Conservation (phyloP, 768 basidiomycete species). For the Lactarius psammicola region DNA sequence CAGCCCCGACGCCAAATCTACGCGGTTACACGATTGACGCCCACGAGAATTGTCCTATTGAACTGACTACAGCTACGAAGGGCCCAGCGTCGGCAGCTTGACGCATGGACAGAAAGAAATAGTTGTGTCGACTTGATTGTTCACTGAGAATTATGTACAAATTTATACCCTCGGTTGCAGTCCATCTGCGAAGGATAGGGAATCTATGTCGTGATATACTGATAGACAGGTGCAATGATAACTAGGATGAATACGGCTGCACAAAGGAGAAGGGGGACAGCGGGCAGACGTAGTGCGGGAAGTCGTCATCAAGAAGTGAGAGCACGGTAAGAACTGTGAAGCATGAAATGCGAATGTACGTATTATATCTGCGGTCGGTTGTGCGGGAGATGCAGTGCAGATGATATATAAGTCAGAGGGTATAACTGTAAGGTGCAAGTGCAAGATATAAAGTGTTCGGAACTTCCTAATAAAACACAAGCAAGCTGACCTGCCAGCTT, state of each 20-base stretch:
- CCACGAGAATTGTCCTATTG: background rate
- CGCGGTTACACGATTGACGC: background rate
- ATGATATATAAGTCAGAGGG: constrained; percentile 22
- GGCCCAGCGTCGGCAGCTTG: background rate
- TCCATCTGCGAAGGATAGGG: constrained; percentile 7
- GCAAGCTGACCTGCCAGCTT: constrained; percentile 22
- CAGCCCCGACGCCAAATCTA: background rate
- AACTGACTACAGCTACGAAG: background rate
- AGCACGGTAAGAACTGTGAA: constrained; percentile 19
- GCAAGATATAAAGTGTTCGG: constrained; percentile 24
- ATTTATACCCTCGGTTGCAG: background rate
- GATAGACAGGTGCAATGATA: constrained; percentile 23
- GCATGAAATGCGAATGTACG: constrained; percentile 20
- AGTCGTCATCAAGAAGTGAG: constrained; percentile 17
- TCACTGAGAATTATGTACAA: background rate
- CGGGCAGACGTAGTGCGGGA: background rate
- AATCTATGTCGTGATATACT: constrained; percentile 27
- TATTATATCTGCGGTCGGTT: constrained; percentile 21
- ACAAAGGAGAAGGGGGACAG: constrained; percentile 8
- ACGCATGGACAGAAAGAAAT: background rate
- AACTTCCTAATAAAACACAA: constrained; percentile 14
- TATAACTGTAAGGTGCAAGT: constrained; percentile 24
- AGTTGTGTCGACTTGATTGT: background rate
- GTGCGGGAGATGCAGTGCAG: constrained; percentile 17
- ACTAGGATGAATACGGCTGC: constrained; percentile 19